Evolutionary conservation across 768 basidiomycete genomes (phyloP), one percentile per base, ranked within the genome.

Genomic region (Rhodotorula graminis): DNA sequence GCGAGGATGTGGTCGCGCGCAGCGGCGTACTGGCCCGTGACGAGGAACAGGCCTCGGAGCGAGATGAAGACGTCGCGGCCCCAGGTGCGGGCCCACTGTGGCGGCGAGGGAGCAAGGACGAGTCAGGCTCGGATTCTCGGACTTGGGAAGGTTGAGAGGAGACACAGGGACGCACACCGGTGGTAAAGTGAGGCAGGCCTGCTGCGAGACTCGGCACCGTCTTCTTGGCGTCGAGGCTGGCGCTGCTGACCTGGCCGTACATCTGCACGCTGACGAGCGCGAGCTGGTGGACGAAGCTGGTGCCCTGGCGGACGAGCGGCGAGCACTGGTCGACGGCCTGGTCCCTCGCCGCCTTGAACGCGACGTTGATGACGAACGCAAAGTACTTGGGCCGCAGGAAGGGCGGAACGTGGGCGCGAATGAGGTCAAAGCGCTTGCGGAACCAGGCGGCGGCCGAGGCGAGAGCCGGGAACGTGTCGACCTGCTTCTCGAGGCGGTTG

Each of bases 381-480:
- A 99, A 99, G 82, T 92, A 98, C 81, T 95, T 98, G 31, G 96
- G 96, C 31, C 94, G 87, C 81, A 98, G 84, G 84, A 93, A 94
- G 27, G 90, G 86, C 0, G 96, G 90, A 12, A 89, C 88, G 19
- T 84, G 84, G 2, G 80, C 80, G 76, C 90, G 89, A 78, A 98
- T 85, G 31, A 87, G 84, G 60, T 93, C 91, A 77, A 94, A 91
- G n/a, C 93, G 87, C 72, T 90, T 87, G 79, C 87, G 86, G 78
- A 97, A 84, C 96, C 96, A 99, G 65, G 85, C 82, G 11, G 88
- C 89, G 19, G 91, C 89, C 71, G 85, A 84, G 4, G 80, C 83
- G 16, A 98, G 85, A 49, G 86, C 84, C 0, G 93, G 92, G 78
- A 91, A 86, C 27, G 79, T 82, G 3, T 84, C 84, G 21, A 82